These are phyloP conservation scores for Lagenidium giganteum DNA, from an alignment of 352 stramenopile species.

Conservation along the genomic window DNA sequence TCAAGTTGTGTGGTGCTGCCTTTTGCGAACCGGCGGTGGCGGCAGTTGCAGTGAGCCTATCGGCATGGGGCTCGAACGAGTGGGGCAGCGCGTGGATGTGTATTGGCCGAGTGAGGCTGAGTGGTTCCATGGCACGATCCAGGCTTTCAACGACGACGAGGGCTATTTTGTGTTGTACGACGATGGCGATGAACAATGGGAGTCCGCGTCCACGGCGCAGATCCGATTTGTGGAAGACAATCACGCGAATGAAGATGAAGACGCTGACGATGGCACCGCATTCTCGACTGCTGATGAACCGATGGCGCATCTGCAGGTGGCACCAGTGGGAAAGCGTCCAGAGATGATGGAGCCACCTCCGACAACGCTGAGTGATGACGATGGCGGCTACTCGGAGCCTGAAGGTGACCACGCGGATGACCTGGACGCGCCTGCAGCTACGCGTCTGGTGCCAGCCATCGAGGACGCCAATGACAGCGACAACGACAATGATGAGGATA, in stretches of 20 bases:
- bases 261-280: constrained; percentile 3
- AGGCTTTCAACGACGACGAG: constrained; percentile 28
- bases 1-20: no score
- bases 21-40: no score
- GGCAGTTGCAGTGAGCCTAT: no score
- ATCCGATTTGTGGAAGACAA: constrained; percentile 33
- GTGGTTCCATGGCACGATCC: constrained; percentile 61
- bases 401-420: background rate
- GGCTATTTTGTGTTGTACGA: constrained; percentile 75
- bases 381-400: background rate
- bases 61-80: constrained; percentile 31
- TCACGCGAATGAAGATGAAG: constrained; percentile 1
- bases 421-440: no score
- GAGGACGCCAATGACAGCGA: no score
- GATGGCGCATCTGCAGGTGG: no score
- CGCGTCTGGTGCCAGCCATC: no score
- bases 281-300: no score
- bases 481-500: constrained; percentile 25
- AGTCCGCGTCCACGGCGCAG: no score
- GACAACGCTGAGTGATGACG: no score
- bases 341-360: constrained; percentile 1
- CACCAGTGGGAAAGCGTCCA: no score
- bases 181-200: constrained; percentile 79
- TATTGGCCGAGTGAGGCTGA: constrained; percentile 68
- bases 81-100: constrained; percentile 63